These are phyloP conservation scores for Salix arbutifolia DNA, from an alignment of 345 rosid genomes.

Conservation along the genomic window DNA sequence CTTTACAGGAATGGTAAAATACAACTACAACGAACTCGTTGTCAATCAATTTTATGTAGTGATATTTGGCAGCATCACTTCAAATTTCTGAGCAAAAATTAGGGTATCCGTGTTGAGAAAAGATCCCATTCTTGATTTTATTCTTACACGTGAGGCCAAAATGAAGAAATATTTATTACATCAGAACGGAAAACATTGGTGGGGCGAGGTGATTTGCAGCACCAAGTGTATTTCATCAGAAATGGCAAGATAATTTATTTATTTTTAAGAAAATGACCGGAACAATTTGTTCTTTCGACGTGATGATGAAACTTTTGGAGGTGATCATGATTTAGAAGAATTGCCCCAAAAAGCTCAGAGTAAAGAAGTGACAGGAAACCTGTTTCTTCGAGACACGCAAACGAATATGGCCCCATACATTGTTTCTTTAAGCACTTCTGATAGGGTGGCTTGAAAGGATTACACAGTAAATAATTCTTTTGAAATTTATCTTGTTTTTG, in stretches of 20 bases:
- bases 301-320: constrained; percentile 40
- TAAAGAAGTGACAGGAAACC: constrained; percentile 10
- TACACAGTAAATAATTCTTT: neutral
- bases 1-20: neutral
- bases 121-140: constrained; percentile 7
- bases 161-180: constrained; percentile 6
- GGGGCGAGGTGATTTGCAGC: constrained; percentile 9
- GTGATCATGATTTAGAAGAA: constrained; percentile 40
- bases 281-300: constrained; percentile 28
- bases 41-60: constrained; percentile 3
- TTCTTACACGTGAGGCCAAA: neutral
- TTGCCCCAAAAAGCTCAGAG: constrained; percentile 23
- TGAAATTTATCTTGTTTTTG: neutral
- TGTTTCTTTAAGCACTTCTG: neutral
- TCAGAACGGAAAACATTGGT: neutral
- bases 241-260: constrained; percentile 15
- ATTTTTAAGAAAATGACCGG: constrained; percentile 15
- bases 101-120: constrained; percentile 20
- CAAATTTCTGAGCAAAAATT: neutral
- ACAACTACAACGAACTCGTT: constrained; percentile 10
- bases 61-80: neutral
- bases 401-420: neutral
- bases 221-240: constrained; percentile 19
- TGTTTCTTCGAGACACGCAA: constrained; percentile 8
- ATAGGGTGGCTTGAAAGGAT: neutral